Evolutionary conservation across 2,329 filamentous ascomycete genomes (phyloP), one percentile per base, ranked within the genome.

Genomic region (Ophiocordyceps camponoti-saundersi): DNA sequence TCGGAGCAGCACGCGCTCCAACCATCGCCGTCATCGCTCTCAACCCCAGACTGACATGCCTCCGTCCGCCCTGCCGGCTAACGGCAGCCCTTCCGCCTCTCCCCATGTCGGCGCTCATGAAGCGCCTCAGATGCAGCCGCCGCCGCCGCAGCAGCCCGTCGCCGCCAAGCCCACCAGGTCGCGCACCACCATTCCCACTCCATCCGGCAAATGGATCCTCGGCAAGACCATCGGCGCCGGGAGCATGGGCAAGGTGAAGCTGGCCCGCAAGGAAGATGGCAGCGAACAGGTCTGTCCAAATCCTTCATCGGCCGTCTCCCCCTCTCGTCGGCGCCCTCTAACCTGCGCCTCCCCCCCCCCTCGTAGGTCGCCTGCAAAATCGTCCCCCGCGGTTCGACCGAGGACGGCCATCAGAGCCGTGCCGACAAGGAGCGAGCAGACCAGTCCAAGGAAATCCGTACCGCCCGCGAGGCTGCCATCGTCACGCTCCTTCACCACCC

Each of bases 181-280:
- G 47, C 72, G 79, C 57, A 95, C 90, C 13, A 90, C 85, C 40
- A 94, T 98, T 60, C 85, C 85, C 46, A 88, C 89, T 3, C 80
- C 84, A 44, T 88, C 89, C 13, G 92, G 92, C 48, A 87, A 89
- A 69, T 98, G 90, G 88, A 80, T 88, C 48, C 71, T 98, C 46
- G 90, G 90, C 49, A 96, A 96, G 71, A 96, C 92, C 3, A 92
- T 98, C 57, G 92, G 92, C 50, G 88, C 89, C 46, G 92, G 92
- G 45, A 96, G 90, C 64, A 98, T 98, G 92, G 92, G 92, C 53
- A 96, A 96, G 65, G 92, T 98, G 52, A 96, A 96, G 68, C 71
- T 98, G 54, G 92, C 92, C 22, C 85, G 85, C 57, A 93, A 93
- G 64, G 75, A 83, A 55, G 89, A 94, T 57, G 85, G 85, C 20